These are phyloP conservation scores for Sideroxylon spinosum DNA, from an alignment of 179 eudicot genomes.

Conservation along the genomic window DNA sequence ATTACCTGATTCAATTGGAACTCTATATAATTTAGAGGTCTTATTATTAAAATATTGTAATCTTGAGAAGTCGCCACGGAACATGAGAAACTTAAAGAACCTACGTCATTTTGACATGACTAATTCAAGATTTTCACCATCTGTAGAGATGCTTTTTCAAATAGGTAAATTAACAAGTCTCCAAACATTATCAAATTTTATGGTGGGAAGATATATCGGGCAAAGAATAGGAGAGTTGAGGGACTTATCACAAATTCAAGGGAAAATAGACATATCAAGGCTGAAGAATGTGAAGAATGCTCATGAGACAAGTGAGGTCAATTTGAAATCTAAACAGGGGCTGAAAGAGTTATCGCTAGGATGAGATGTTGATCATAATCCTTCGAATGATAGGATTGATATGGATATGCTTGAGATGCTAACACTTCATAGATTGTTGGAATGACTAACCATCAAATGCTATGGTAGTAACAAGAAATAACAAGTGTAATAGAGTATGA, in stretches of 20 bases:
- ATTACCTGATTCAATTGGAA: slow-evolving; percentile 19
- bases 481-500: too few relatives aligned
- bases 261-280: slow-evolving; percentile 1
- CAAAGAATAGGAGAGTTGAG: slow-evolving; percentile 11
- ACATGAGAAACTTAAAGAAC: slow-evolving; percentile 15
- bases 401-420: slow-evolving; percentile 17
- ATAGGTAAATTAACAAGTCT: slow-evolving; percentile 21
- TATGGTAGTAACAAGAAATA: too few relatives aligned
- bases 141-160: slow-evolving; percentile 6
- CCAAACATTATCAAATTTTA: slow-evolving; percentile 17
- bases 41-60: slow-evolving; percentile 12
- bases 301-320: slow-evolving; percentile 19
- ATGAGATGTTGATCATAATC: slow-evolving; percentile 10
- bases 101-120: slow-evolving; percentile 22
- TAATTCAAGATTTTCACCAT: background rate
- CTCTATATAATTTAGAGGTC: slow-evolving; percentile 23
- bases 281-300: slow-evolving; percentile 11
- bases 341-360: slow-evolving; percentile 8
- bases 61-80: slow-evolving; percentile 15
- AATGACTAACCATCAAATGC: background rate
- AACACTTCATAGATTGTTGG: slow-evolving; percentile 13
- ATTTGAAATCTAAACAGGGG: slow-evolving; percentile 11
- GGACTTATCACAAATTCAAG: slow-evolving; percentile 11
- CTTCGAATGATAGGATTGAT: background rate
- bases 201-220: slow-evolving; percentile 13